These are phyloP conservation scores for Globisporangium nunn DNA, from an alignment of 352 stramenopile genomes.

Conservation along the genomic window DNA sequence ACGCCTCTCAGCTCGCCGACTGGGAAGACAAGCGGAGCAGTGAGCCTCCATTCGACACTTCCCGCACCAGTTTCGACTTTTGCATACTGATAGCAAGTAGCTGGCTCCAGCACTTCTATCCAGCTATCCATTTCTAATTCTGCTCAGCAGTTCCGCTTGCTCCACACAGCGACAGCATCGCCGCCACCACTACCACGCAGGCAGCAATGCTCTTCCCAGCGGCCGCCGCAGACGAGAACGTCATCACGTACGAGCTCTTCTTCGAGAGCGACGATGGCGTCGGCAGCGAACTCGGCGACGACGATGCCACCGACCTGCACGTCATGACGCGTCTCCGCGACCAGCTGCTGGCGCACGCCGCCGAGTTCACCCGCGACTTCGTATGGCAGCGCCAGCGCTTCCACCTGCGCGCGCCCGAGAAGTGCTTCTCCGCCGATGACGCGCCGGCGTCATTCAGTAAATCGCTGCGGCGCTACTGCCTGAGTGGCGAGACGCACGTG, in stretches of 20 bases:
- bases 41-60: no score
- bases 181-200: no score
- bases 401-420: constrained; percentile 17
- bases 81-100: background rate
- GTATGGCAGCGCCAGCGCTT: constrained; percentile 54
- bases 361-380: constrained; percentile 31
- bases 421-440: background rate
- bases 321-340: constrained; percentile 10
- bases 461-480: constrained; percentile 18
- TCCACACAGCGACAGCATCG: no score
- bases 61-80: background rate
- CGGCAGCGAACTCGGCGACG: background rate
- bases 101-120: no score
- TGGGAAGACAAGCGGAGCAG: background rate
- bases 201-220: constrained; percentile 1
- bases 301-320: constrained; percentile 6
- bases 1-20: background rate
- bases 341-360: constrained; percentile 19
- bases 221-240: constrained; percentile 11
- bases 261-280: constrained; percentile 5
- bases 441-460: background rate
- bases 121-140: background rate
- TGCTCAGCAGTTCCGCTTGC: background rate
- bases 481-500: constrained; percentile 30
- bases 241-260: constrained; percentile 34